Base-by-base conservation (phyloP, 768 basidiomycete species). In the Suillus paluster region DNA sequence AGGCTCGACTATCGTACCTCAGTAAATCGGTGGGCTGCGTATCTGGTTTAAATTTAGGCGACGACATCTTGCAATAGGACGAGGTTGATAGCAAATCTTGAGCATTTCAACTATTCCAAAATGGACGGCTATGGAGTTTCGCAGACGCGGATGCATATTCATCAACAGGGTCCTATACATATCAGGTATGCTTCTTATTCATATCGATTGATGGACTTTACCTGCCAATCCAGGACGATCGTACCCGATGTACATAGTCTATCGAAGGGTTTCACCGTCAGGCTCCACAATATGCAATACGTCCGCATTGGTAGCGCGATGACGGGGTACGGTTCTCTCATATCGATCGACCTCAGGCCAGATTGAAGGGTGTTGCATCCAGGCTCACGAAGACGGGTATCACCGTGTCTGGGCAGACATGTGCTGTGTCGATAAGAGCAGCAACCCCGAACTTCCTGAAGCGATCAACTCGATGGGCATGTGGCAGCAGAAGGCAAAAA, bases 391-490 rank as follows among this genome's bases (percentile, higher is more conserved):
- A 14, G 64, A 75, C 10, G 39, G 42, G 0, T 30, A 70, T 34
- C n/a, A 25, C 17, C 68, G 70, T 49, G 60, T 75, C 25, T 77
- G 74, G 75, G 25, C 72, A 56, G 70, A 77, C n/a, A 76, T 73
- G 0, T 75, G 68, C 33, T 76, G 76, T 53, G 73, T 77, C 57
- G 58, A 76, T 56, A 71, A 60, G 63, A 44, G 34, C 42, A 75
- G 64, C 57, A 71, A 59, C 57, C 59, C 70, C 2, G 76, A 76
- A 41, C 68, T 77, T 21, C 25, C 42, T 30, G 68, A 76, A 45
- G 67, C 76, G 23, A 73, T 76, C 59, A 71, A 73, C 38, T 60
- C 71, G 17, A 76, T 77, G 73, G 76, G 68, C 66, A 63, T n/a
- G 42, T 76, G 76, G 76, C 76, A 76, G 59, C 49, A 55, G 2